Evolutionary conservation across 306 rosid species (phyloP), one percentile per base, ranked within the genome.

Genomic region (Delonix regia): DNA sequence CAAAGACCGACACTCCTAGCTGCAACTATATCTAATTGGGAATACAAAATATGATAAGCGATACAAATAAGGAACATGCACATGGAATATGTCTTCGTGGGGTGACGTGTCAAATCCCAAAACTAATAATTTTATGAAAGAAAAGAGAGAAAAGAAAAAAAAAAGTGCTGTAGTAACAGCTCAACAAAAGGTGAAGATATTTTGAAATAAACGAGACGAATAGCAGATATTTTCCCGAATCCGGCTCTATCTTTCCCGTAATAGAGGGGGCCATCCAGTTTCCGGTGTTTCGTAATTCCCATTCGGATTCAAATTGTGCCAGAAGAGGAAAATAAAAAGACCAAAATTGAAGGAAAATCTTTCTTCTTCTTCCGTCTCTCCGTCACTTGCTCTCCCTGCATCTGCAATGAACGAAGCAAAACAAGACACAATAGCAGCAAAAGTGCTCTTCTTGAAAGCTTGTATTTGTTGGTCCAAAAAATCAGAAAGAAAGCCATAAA

Each of bases 201-300:
- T 56, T 73, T 73, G 65, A 57, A 56, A 73, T 8, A 73, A 73
- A 56, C 21, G 39, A 56, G 49, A 24, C 62, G 9, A 71, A 13
- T 25, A 7, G 24, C 15, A n/a, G 78, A 82, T 75, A 52, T 62
- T 63, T 63, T 77, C 15, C 56, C 62, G 1, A 63, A 1, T 24
- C 4, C 33, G 52, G 51, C 45, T 63, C 25, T 39, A 63, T 18
- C 45, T 63, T 63, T 34, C 22, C 47, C 69, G 9, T 16, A 33
- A 34, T 63, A 34, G 22, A 45, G 18, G 10, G 18, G 19, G 59
- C 59, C 8, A 9, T 19, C 25, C 59, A 9, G 7, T 19, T 21
- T 21, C 27, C 27, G 5, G 28, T 19, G 28, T 19, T n/a, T 2
- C 25, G 19, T 21, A n/a, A 7, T 21, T 8, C 21, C 2, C 7